These are phyloP conservation scores for Yamadazyma atmosphaerica DNA, from an alignment of 1,139 yeast species.

Conservation along the genomic window DNA sequence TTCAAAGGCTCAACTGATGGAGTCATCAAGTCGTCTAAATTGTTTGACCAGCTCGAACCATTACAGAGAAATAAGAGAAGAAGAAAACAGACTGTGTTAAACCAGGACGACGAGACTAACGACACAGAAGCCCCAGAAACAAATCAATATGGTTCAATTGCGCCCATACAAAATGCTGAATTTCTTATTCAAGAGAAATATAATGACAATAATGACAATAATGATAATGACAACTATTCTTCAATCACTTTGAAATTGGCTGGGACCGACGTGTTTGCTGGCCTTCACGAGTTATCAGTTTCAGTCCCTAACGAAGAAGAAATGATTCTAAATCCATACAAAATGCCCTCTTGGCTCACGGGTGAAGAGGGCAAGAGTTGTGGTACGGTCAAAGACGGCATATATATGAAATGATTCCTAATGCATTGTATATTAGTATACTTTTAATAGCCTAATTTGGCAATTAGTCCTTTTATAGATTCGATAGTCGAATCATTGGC, in stretches of 20 bases:
- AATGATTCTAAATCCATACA: constrained; percentile 52
- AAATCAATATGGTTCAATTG: constrained; percentile 45
- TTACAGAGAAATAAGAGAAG: constrained; percentile 11
- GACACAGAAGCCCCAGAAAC: constrained; percentile 9
- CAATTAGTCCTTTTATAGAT: constrained; percentile 26
- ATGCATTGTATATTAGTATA: background rate
- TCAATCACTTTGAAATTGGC: constrained; percentile 50
- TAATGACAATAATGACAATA: background rate
- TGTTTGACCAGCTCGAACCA: constrained; percentile 35
- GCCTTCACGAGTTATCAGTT: constrained; percentile 71
- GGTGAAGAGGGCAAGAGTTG: constrained; percentile 65
- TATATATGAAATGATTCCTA: constrained; percentile 16
- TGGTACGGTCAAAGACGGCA: constrained; percentile 51
- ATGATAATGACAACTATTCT: constrained; percentile 15
- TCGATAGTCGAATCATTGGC: constrained; percentile 23
- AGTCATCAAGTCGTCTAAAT: constrained; percentile 26
- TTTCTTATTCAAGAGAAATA: constrained; percentile 36
- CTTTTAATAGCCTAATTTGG: constrained; percentile 30
- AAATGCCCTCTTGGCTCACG: constrained; percentile 74
- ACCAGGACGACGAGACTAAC: constrained; percentile 20
- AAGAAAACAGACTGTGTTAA: constrained; percentile 17
- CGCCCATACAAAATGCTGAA: constrained; percentile 56
- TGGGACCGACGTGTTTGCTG: constrained; percentile 82
- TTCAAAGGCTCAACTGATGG: constrained; percentile 56
- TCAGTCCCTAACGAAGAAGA: constrained; percentile 23